These are phyloP conservation scores for Penicillium lagena DNA, from an alignment of 495 filamentous ascomycete species.

Conservation along the genomic window DNA sequence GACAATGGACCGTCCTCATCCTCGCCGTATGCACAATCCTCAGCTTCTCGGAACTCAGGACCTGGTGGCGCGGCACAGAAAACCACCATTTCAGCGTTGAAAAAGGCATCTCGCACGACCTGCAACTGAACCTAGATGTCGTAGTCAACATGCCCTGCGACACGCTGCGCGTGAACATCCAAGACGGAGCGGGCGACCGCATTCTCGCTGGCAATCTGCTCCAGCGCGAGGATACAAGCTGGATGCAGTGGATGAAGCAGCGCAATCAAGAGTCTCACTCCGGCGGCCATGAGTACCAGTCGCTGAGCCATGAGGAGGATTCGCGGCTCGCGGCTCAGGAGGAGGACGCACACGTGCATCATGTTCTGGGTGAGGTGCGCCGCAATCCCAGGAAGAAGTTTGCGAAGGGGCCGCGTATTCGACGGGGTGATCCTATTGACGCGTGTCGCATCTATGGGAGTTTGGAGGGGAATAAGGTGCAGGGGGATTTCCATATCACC, in stretches of 20 bases:
- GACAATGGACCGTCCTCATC: constrained; percentile 88
- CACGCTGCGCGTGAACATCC: constrained; percentile 90
- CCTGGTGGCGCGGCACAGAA: constrained; percentile 79
- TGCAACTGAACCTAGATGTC: constrained; percentile 94
- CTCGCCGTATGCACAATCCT: constrained; percentile 64
- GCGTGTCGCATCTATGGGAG: constrained; percentile 84
- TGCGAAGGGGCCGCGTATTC: constrained; percentile 60
- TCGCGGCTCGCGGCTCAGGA: constrained; percentile 40
- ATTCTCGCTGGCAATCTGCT: constrained; percentile 77
- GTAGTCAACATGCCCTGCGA: constrained; percentile 87
- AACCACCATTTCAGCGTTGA: constrained; percentile 90
- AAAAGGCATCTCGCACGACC: constrained; percentile 76
- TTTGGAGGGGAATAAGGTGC: constrained; percentile 89
- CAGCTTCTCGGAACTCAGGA: constrained; percentile 64
- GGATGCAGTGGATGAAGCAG: constrained; percentile 75
- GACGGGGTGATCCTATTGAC: constrained; percentile 48
- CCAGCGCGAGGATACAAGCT: constrained; percentile 68
- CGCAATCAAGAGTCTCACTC: constrained; percentile 60
- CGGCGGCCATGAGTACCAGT: constrained; percentile 45
- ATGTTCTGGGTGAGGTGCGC: constrained; percentile 43
- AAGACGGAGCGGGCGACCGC: constrained; percentile 88
- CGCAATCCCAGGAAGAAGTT: constrained; percentile 47
- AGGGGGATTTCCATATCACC: constrained; percentile 98
- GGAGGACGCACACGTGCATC: constrained; percentile 45
- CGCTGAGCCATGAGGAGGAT: constrained; percentile 37